Conservation (phyloP, 306 rosid genomes). For the Fagus crenata region DNA sequence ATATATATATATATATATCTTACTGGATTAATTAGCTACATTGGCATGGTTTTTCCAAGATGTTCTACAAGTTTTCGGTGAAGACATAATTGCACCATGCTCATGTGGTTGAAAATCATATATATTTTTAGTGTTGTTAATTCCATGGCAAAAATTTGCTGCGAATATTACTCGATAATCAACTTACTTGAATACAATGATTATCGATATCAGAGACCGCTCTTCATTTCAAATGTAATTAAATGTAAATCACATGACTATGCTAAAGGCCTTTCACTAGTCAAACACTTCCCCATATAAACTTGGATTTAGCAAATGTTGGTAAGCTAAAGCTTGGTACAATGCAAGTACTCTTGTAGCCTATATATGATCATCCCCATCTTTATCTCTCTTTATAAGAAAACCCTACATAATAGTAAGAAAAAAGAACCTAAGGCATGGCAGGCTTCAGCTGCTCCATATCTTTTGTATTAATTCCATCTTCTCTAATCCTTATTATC, state of each 20-base stretch:
- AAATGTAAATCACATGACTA: background rate
- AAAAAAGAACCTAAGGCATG: slow-evolving; percentile 14
- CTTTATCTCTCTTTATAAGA: background rate
- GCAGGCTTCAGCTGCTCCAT: slow-evolving; percentile 13
- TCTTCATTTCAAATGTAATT: background rate
- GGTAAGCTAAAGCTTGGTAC: background rate
- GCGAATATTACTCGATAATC: background rate
- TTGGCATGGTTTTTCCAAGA: too few species aligned
- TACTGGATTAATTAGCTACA: too few species aligned
- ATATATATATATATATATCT: too few species aligned
- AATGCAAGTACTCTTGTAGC: background rate
- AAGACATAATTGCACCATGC: too few species aligned
- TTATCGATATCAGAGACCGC: background rate
- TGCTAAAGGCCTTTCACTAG: background rate
- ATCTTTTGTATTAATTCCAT: background rate
- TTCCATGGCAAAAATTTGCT: background rate
- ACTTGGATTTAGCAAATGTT: background rate
- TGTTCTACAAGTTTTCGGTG: too few species aligned
- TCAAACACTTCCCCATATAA: background rate
- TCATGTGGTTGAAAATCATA: too few species aligned
- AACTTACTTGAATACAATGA: background rate
- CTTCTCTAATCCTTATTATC: slow-evolving; percentile 16
- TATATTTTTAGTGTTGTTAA: too few species aligned
- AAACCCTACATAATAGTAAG: background rate
- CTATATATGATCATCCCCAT: background rate